These are phyloP conservation scores for Fusarium lateritium DNA, from an alignment of 2,329 filamentous ascomycete species.

Conservation along the genomic window DNA sequence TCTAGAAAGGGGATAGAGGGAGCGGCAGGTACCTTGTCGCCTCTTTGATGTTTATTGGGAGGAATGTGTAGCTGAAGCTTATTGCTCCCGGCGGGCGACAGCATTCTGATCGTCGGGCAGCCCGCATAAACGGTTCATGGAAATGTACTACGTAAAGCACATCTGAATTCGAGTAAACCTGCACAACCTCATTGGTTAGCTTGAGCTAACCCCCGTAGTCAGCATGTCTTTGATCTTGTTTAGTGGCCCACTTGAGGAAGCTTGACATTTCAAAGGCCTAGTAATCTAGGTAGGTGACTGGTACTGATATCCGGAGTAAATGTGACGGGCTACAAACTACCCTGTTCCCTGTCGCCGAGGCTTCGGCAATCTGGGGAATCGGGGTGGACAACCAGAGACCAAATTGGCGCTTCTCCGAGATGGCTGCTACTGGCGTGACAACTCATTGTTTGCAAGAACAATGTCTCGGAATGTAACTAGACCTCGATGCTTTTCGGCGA, in stretches of 20 bases:
- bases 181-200: background rate
- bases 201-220: background rate
- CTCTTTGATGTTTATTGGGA: constrained; percentile 18
- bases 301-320: background rate
- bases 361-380: constrained; percentile 25
- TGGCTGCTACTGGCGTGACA: background rate
- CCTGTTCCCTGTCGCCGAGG: constrained; percentile 29
- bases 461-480: constrained; percentile 39
- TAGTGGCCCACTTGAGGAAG: background rate
- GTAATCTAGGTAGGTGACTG: background rate
- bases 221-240: background rate
- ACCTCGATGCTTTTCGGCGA: constrained; percentile 20
- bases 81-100: constrained; percentile 7
- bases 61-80: constrained; percentile 38
- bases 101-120: constrained; percentile 17
- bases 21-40: constrained; percentile 17
- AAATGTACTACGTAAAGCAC: background rate
- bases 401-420: constrained; percentile 11
- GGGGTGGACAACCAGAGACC: constrained; percentile 3
- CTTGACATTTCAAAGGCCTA: constrained; percentile 6
- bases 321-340: constrained; percentile 2
- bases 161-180: background rate
- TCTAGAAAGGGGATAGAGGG: constrained; percentile 2
- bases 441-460: constrained; percentile 2
- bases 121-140: constrained; percentile 21